Conservation (phyloP, 2,329 filamentous ascomycete genomes). For the Teratosphaeriaceae sp. region DNA sequence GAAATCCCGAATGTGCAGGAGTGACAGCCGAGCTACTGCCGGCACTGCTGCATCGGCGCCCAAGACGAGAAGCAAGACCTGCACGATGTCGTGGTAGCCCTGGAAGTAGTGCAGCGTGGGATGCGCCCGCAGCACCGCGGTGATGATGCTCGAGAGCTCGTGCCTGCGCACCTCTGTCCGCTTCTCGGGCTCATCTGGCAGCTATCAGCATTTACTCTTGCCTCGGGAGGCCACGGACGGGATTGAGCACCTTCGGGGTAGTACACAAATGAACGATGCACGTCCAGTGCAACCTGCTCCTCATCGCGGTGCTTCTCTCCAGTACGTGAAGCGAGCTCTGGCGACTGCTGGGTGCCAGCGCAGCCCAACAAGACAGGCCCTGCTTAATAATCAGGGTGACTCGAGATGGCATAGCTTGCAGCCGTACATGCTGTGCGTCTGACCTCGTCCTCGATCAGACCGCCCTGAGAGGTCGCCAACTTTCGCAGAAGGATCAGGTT, state of each 20-base stretch:
- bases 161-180: slow-evolving; percentile 65
- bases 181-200: slow-evolving; percentile 57
- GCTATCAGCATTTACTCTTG: background rate
- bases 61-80: slow-evolving; percentile 86
- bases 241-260: slow-evolving; percentile 66
- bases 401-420: slow-evolving; percentile 2
- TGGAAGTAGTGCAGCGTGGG: slow-evolving; percentile 93
- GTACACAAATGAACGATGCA: slow-evolving; percentile 94
- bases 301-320: slow-evolving; percentile 78
- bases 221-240: background rate
- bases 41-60: slow-evolving; percentile 53
- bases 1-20: slow-evolving; percentile 90
- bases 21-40: slow-evolving; percentile 72
- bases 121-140: slow-evolving; percentile 68
- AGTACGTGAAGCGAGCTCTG: slow-evolving; percentile 46
- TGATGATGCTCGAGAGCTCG: slow-evolving; percentile 75
- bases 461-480: slow-evolving; percentile 38
- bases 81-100: slow-evolving; percentile 96
- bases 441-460: slow-evolving; percentile 47
- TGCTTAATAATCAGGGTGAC: slow-evolving; percentile 26
- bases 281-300: slow-evolving; percentile 84
- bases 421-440: slow-evolving; percentile 66
- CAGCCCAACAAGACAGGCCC: slow-evolving; percentile 55
- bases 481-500: slow-evolving; percentile 35
- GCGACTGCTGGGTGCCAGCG: slow-evolving; percentile 15